phyloP scores from a whole-genome alignment of 352 stramenopile genomes.

The Phytophthora sojae region DNA sequence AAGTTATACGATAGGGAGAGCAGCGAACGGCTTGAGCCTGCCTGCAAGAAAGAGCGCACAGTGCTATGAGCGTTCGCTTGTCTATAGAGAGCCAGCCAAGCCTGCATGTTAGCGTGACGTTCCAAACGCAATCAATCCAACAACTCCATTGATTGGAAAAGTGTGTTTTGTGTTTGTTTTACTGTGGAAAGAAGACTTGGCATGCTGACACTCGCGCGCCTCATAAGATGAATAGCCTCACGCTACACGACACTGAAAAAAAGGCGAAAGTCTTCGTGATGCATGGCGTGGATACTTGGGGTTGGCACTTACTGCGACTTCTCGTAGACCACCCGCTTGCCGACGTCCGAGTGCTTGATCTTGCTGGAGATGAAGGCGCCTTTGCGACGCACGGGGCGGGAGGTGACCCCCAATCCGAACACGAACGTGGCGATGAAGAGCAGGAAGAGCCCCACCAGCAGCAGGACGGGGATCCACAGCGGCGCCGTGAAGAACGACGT shows the following conservation, averaged over 20 bases:
- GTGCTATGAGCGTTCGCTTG: constrained; percentile 22
- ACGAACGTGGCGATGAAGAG: constrained; percentile 74
- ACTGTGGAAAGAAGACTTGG: background rate
- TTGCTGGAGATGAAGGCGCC: constrained; percentile 71
- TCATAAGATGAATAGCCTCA: constrained; percentile 23
- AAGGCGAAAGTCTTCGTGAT: constrained; percentile 3
- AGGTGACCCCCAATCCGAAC: constrained; percentile 80
- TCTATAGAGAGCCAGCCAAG: constrained; percentile 39
- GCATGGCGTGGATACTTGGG: background rate
- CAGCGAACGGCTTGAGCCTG: constrained; percentile 12
- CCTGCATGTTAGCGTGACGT: constrained; percentile 26
- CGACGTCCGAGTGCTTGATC: constrained; percentile 86
- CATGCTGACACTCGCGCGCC: constrained; percentile 9
- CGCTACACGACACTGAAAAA: constrained; percentile 16
- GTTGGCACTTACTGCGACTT: constrained; percentile 59
- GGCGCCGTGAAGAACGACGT: constrained; percentile 84
- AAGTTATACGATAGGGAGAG: constrained; percentile 42
- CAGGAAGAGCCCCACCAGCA: constrained; percentile 70
- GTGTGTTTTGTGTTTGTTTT: constrained; percentile 15
- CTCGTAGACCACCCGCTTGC: constrained; percentile 87
- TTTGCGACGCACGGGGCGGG: constrained; percentile 79
- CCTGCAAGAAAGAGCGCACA: background rate
- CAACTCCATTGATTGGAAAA: constrained; percentile 20
- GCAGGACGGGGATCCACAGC: constrained; percentile 76
- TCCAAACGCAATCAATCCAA: constrained; percentile 24